Evolutionary conservation across 768 basidiomycete species (phyloP).

Genomic region (Kwoniella dendrophila): DNA sequence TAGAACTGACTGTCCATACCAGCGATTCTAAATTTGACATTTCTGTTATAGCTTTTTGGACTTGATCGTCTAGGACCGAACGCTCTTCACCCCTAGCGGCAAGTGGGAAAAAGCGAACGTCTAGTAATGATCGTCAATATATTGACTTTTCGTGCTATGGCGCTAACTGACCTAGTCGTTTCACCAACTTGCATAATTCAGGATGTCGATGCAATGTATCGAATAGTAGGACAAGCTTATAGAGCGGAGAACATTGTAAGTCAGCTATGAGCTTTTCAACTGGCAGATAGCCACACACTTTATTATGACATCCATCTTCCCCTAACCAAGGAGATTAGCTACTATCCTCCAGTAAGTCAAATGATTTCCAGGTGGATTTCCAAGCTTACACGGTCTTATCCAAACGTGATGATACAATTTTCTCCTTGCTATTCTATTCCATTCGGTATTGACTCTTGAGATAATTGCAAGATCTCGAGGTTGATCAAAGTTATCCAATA

Average conservation of each 20-base stretch:
- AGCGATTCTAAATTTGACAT: conserved; percentile 42
- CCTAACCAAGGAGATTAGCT: conserved; percentile 22
- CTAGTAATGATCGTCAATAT: conserved; percentile 16
- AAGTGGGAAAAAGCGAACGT: conserved; percentile 47
- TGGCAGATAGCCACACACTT: conserved; percentile 24
- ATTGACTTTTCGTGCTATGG: background rate
- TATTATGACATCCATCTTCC: conserved; percentile 41
- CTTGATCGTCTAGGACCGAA: conserved; percentile 42
- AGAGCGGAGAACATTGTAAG: background rate
- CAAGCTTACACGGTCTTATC: conserved; percentile 44
- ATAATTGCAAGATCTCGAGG: conserved; percentile 40
- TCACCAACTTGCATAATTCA: conserved; percentile 37
- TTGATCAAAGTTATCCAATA: conserved; percentile 40
- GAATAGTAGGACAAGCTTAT: conserved; percentile 39
- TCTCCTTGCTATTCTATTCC: conserved; percentile 31
- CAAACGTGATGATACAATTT: conserved; percentile 43
- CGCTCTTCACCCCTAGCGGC: conserved; percentile 33
- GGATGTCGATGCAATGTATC: conserved; percentile 32
- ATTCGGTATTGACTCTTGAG: conserved; percentile 33
- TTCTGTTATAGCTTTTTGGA: conserved; percentile 27
- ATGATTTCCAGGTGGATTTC: background rate
- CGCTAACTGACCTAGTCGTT: conserved; percentile 32
- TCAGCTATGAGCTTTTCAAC: conserved; percentile 18
- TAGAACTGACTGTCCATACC: conserved; percentile 40
- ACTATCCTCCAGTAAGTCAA: too few relatives aligned